Base-by-base conservation (phyloP, 805 yeast species). In the Candida rishiriensis region DNA sequence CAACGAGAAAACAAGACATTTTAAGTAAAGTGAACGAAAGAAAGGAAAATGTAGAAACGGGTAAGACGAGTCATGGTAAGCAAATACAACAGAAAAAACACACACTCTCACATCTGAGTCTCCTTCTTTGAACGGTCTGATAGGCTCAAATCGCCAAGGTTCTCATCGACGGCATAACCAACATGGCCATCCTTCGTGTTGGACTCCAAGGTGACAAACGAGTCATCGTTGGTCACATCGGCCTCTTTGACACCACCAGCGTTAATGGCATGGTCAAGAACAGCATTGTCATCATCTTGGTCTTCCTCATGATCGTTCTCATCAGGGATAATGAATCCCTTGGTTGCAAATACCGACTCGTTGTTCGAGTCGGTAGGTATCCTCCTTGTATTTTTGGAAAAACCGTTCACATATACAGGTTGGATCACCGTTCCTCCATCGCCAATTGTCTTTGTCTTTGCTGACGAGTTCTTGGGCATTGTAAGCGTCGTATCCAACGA, bases 141-240 rank as follows among this genome's bases (percentile, higher is more conserved):
- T 13, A 57, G 42, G 21, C 52, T 46, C 9, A 56, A 17, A 29
- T 56, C 59, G 21, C 52, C 63, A 29, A 53, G 56, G 41, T 59
- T 51, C 26, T 54, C 55, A 35, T 43, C 44, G 8, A 43, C 21
- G 36, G 29, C 42, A 34, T 48, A 54, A 38, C 51, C 57, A 33
- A 46, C 46, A 18, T 41, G 43, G 11, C 53, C 50, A 10, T 51
- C 51, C 32, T 46, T 51, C 8, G 40, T 29, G 17, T 34, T 38
- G 13, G 55, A 41, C 33, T 49, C 54, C 18, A 51, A 47, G 11
- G 55, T 50, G 17, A 48, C 46, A 18, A 50, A 47, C 29, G 56
- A 53, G 31, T 42, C 46, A 40, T 41, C 45, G 34, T 48, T 46
- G 34, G 35, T 34, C 35, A 39, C 47, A 15, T n/a, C n/a, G n/a